A percentile compares a stretch with the other conserved stretches of the same genome.
Evolutionary conservation across 371 early-diverging fungal species (phyloP).

Genomic region (Apophysomyces ossiformis): DNA sequence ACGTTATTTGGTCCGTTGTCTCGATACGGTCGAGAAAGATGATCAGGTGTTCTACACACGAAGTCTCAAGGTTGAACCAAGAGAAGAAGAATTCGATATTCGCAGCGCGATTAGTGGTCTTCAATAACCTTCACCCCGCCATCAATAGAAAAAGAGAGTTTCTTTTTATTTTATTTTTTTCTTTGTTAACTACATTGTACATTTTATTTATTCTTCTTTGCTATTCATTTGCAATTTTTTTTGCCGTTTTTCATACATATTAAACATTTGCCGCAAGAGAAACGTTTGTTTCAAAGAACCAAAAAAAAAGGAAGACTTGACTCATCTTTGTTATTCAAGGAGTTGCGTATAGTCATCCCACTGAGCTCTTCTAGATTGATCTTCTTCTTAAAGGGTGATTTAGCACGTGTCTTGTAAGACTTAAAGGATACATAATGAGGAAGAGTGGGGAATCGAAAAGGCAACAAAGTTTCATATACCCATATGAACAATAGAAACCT

Average conservation of each 20-base stretch:
- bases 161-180: not conserved
- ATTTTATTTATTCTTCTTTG: slow-evolving; percentile 2
- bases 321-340: no score
- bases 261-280: not conserved
- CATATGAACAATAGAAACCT: slow-evolving; percentile 1
- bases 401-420: no score
- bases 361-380: no score
- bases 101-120: not conserved
- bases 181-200: slow-evolving; percentile 11
- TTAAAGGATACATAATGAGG: not conserved
- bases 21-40: slow-evolving; percentile 44
- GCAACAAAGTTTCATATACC: not conserved
- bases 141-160: not conserved
- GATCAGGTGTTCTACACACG: slow-evolving; percentile 46
- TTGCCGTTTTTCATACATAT: not conserved
- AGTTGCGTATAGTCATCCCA: no score
- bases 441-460: not conserved
- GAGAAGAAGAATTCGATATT: slow-evolving; percentile 38
- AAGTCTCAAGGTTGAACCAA: slow-evolving; percentile 48
- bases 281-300: not conserved
- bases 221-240: no score
- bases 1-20: slow-evolving; percentile 32
- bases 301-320: no score
- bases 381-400: no score
- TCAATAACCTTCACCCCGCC: not conserved